A percentile compares a stretch with the other conserved stretches of the same genome.
These are phyloP conservation scores for Gastrodia elata DNA, from an alignment of 106 monocot species.

Conservation along the genomic window DNA sequence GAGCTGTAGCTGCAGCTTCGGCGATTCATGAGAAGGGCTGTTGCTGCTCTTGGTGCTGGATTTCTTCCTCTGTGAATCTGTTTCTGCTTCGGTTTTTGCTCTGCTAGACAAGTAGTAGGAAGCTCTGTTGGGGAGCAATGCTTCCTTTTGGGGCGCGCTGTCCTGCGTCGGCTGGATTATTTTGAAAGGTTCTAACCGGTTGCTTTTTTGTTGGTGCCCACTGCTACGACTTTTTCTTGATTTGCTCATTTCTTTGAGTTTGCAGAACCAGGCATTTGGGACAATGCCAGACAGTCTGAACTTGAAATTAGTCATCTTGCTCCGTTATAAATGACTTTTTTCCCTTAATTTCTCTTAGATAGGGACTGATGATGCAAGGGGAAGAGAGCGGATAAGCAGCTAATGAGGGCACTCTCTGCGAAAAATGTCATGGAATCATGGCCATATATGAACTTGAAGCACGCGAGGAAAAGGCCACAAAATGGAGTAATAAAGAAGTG, in stretches of 20 bases:
- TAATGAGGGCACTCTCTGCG: background rate
- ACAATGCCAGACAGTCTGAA: conserved; percentile 74
- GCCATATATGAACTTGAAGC: background rate
- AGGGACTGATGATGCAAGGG: background rate
- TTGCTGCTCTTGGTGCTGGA: background rate
- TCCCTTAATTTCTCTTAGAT: too few relatives aligned
- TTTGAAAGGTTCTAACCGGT: background rate
- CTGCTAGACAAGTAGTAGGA: conserved; percentile 27
- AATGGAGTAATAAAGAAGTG: background rate
- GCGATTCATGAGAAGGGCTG: conserved; percentile 2
- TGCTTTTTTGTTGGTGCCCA: background rate
- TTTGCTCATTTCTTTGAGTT: conserved; percentile 53
- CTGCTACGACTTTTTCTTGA: background rate
- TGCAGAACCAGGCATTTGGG: conserved; percentile 86
- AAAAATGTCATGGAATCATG: background rate
- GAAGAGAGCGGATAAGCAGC: background rate
- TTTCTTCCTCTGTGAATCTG: conserved; percentile 10
- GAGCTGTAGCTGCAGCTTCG: background rate
- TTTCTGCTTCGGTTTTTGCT: conserved; percentile 9
- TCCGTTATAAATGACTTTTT: background rate
- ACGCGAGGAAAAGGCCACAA: background rate
- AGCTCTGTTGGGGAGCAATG: conserved; percentile 12
- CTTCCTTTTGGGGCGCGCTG: background rate
- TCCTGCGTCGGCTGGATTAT: background rate
- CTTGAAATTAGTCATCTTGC: conserved; percentile 67